Evolutionary conservation across 2,329 filamentous ascomycete genomes (phyloP).

Genomic region (Dactylellina cionopaga): DNA sequence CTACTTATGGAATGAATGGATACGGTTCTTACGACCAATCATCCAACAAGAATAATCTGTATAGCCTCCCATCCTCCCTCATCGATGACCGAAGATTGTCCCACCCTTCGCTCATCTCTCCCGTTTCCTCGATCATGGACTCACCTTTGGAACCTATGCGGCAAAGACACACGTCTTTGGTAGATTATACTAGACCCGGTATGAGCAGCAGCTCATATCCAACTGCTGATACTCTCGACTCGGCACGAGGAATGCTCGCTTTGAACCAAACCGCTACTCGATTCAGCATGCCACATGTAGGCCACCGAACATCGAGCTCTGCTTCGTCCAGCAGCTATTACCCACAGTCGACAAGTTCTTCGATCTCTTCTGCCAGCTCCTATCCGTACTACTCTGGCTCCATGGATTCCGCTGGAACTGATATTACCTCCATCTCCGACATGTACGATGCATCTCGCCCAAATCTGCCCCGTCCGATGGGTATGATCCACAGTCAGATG

Average conservation of each 20-base stretch:
- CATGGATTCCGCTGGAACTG: conserved; percentile 83
- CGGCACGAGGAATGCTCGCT: conserved; percentile 91
- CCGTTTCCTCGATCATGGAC: conserved; percentile 60
- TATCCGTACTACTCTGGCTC: conserved; percentile 88
- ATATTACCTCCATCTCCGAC: conserved; percentile 83
- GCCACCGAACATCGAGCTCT: conserved; percentile 86
- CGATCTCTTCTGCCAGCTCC: conserved; percentile 82
- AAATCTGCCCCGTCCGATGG: conserved; percentile 77
- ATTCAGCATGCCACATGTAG: conserved; percentile 29
- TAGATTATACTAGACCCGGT: conserved; percentile 68
- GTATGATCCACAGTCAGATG: conserved; percentile 63
- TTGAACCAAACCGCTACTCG: conserved; percentile 74
- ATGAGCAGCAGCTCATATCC: conserved; percentile 68
- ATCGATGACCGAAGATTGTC: conserved; percentile 75
- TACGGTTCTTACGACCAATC: conserved; percentile 46
- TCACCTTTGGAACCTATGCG: conserved; percentile 55
- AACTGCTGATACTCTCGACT: conserved; percentile 87
- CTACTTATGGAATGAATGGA: conserved; percentile 26
- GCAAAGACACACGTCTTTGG: conserved; percentile 70
- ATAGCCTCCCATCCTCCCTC: conserved; percentile 53
- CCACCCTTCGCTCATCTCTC: conserved; percentile 79
- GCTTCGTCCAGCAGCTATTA: conserved; percentile 76
- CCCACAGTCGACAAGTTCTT: conserved; percentile 84
- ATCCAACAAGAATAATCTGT: conserved; percentile 48
- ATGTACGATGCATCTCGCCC: conserved; percentile 45